Evolutionary conservation across 441 rosid genomes (phyloP).

Genomic region (Codiaeum variegatum): DNA sequence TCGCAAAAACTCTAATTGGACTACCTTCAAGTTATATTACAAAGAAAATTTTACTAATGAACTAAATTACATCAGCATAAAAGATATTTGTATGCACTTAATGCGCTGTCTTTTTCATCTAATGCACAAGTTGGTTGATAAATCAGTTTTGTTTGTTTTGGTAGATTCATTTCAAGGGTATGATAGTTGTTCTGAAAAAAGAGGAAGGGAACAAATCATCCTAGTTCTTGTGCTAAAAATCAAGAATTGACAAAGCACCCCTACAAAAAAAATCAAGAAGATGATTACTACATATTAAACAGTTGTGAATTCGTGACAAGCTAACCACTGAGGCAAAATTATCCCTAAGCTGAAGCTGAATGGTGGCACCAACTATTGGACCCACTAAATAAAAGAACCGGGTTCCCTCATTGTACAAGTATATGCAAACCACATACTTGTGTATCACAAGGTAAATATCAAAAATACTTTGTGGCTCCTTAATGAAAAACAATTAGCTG

Average conservation of each 20-base stretch:
- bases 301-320: too few relatives aligned
- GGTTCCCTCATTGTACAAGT: too few relatives aligned
- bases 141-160: neutral
- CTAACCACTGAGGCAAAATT: too few relatives aligned
- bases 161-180: neutral
- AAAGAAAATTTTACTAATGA: too few relatives aligned
- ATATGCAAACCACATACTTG: neutral
- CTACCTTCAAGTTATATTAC: neutral
- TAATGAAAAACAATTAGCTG: neutral
- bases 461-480: neutral
- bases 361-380: too few relatives aligned
- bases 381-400: too few relatives aligned
- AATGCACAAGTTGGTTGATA: neutral
- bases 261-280: too few relatives aligned
- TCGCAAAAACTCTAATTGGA: too few relatives aligned
- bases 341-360: too few relatives aligned
- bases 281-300: too few relatives aligned
- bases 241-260: too few relatives aligned
- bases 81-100: neutral
- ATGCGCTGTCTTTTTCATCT: neutral
- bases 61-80: neutral
- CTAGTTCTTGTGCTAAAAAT: too few relatives aligned
- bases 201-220: neutral
- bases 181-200: neutral
- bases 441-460: slow-evolving; percentile 5